phyloP scores from a whole-genome alignment of 1,284 basidiomycete species.

The Naganishia albida region DNA sequence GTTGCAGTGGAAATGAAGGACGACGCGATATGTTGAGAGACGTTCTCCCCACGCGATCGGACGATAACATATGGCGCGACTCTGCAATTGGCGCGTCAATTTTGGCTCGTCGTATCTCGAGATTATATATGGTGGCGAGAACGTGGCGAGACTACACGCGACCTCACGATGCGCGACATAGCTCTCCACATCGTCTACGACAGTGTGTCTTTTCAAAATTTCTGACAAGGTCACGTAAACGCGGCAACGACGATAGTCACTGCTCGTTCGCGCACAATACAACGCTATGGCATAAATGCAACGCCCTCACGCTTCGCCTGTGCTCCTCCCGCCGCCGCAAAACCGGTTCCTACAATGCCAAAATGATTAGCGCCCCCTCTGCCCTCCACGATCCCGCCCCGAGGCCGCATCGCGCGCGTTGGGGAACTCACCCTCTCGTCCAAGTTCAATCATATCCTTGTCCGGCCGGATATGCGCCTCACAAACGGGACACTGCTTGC shows the following conservation, averaged over 20 bases:
- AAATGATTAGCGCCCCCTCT: slow-evolving; percentile 29
- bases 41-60: slow-evolving; percentile 17
- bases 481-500: slow-evolving; percentile 78
- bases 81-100: too few relatives aligned
- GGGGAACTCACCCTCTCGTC: slow-evolving; percentile 69
- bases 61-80: background rate
- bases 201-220: too few relatives aligned
- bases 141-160: too few relatives aligned
- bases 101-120: too few relatives aligned
- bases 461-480: slow-evolving; percentile 62
- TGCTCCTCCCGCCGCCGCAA: slow-evolving; percentile 85
- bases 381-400: too few relatives aligned
- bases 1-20: background rate
- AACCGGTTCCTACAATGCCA: slow-evolving; percentile 69
- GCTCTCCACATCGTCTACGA: too few relatives aligned
- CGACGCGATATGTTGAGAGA: slow-evolving; percentile 10
- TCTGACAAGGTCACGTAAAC: too few relatives aligned
- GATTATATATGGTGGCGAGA: too few relatives aligned
- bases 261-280: background rate
- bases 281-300: slow-evolving; percentile 39
- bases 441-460: slow-evolving; percentile 71
- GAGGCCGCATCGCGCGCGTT: too few relatives aligned
- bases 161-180: too few relatives aligned
- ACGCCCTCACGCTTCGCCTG: slow-evolving; percentile 58
- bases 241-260: too few relatives aligned